A percentile compares a stretch with the other conserved stretches of the same genome.
These are phyloP conservation scores for Colletotrichum sp. DNA, from an alignment of 2,329 filamentous ascomycete species.

Conservation along the genomic window DNA sequence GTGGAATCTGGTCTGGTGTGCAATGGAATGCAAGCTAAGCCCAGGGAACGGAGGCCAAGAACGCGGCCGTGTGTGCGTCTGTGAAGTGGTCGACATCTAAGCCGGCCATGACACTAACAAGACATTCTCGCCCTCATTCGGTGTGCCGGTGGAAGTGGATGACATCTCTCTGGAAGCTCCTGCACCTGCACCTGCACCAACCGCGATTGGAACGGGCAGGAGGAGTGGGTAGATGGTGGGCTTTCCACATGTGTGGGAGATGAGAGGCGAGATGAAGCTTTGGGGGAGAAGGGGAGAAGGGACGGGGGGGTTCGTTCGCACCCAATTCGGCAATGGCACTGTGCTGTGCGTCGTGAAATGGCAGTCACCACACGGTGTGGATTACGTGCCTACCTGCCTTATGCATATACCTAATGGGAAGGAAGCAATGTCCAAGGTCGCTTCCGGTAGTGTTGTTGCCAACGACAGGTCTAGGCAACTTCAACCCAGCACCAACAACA, in stretches of 20 bases:
- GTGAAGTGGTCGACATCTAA: not conserved
- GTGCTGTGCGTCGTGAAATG: not conserved
- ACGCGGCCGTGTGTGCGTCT: not conserved
- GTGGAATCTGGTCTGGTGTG: not conserved
- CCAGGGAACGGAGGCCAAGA: not conserved
- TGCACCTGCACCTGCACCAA: not conserved
- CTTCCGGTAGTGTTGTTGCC: not conserved
- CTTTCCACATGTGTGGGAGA: not conserved
- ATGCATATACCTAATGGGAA: not conserved
- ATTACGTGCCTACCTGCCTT: not conserved
- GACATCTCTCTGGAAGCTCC: not conserved
- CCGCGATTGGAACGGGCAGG: not conserved
- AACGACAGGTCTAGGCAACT: not conserved
- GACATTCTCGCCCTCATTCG: not conserved
- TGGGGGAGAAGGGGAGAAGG: not conserved
- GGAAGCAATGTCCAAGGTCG: not conserved
- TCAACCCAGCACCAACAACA: not conserved
- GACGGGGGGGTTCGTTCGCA: not conserved
- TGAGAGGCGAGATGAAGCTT: slow-evolving; percentile 1
- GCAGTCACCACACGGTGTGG: not conserved
- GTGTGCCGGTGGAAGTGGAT: not conserved
- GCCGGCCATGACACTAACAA: not conserved
- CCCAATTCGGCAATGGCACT: not conserved
- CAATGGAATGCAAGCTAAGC: not conserved
- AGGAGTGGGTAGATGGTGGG: not conserved